Percentiles rank a stretch among this genome's conserved stretches.
Conservation (phyloP, 2,329 filamentous ascomycete genomes). For the Scytalidium lignicola region DNA sequence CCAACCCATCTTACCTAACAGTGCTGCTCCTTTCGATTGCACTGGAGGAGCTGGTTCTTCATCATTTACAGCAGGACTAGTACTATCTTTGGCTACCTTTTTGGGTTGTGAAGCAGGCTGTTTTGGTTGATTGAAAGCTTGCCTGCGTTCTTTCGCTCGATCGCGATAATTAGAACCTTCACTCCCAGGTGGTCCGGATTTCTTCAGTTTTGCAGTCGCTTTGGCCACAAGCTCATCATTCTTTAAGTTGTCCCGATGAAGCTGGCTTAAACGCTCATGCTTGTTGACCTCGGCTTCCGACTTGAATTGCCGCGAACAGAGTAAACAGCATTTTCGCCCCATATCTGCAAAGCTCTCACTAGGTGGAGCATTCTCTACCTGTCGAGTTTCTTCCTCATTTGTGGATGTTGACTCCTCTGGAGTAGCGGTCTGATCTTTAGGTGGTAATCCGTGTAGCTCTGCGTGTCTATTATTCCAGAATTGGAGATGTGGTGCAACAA, state of each 20-base stretch:
- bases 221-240: conserved; percentile 40
- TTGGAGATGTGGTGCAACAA: conserved; percentile 60
- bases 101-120: conserved; percentile 40
- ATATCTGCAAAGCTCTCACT: conserved; percentile 56
- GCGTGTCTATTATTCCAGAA: conserved; percentile 69
- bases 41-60: conserved; percentile 30
- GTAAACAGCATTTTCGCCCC: conserved; percentile 51
- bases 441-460: conserved; percentile 53
- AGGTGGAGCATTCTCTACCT: conserved; percentile 30
- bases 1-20: conserved; percentile 73
- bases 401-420: conserved; percentile 12
- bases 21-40: conserved; percentile 58
- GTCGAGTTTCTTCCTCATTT: conserved; percentile 8
- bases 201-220: conserved; percentile 32
- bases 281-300: conserved; percentile 48
- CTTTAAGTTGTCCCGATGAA: conserved; percentile 50
- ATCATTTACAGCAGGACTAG: conserved; percentile 15
- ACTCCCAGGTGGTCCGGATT: conserved; percentile 16
- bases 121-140: conserved; percentile 56
- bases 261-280: conserved; percentile 53
- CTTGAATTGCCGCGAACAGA: conserved; percentile 57
- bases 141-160: conserved; percentile 61
- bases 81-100: conserved; percentile 22
- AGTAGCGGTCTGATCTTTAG: conserved; percentile 26
- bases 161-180: conserved; percentile 38